phyloP scores from a whole-genome alignment of 768 basidiomycete species.

The Cystobasidium tubakii region DNA sequence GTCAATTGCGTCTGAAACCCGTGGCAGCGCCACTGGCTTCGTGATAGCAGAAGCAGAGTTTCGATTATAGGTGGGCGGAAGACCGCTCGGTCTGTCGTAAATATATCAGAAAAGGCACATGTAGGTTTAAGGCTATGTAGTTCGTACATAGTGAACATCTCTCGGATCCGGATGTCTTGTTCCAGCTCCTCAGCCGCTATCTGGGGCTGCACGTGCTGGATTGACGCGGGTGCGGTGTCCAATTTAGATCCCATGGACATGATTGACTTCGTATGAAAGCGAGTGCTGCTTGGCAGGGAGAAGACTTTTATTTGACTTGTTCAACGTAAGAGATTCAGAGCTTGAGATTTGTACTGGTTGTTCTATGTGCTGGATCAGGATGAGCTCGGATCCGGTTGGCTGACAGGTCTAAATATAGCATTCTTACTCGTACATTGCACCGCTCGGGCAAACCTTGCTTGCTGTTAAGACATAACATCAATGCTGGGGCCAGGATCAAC shows the following conservation, averaged over 20 bases:
- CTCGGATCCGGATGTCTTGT: background rate
- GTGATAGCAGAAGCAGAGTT: background rate
- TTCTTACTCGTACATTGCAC: no score
- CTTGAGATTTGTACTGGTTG: no score
- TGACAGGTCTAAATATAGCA: background rate
- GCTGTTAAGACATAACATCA: background rate
- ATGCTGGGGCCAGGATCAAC: no score
- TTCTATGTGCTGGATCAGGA: background rate
- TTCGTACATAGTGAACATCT: slow-evolving; percentile 1
- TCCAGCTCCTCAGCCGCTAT: background rate
- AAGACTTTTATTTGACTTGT: background rate
- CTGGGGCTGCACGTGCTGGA: background rate
- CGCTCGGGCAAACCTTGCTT: background rate
- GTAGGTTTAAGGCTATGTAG: no score
- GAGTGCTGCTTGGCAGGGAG: no score
- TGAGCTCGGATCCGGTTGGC: slow-evolving; percentile 9
- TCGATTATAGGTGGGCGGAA: background rate
- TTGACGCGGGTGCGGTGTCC: background rate
- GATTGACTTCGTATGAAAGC: no score
- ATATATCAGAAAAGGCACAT: no score
- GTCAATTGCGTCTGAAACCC: background rate
- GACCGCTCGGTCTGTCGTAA: background rate
- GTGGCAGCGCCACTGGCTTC: slow-evolving; percentile 13
- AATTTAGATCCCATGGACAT: background rate
- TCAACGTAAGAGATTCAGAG: background rate